phyloP scores from a whole-genome alignment of 2,329 filamentous ascomycete genomes.

The Metarhizium guizhouense region DNA sequence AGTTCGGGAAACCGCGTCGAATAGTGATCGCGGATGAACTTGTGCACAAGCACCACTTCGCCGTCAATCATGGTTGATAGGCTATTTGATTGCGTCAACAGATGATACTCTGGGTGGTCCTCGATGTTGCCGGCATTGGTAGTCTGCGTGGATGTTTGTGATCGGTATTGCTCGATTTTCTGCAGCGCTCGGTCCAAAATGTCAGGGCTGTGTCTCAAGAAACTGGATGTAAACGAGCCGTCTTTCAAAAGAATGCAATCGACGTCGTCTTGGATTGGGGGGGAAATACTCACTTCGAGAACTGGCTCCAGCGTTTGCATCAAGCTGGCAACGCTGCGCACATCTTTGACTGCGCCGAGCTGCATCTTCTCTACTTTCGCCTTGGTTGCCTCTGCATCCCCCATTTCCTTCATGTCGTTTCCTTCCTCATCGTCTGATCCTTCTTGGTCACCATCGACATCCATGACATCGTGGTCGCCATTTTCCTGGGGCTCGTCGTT shows the following conservation, averaged over 20 bases:
- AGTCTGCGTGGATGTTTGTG: constrained; percentile 54
- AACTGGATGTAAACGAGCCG: constrained; percentile 53
- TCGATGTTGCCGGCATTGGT: constrained; percentile 73
- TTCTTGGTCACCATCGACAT: constrained; percentile 45
- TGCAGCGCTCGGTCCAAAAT: constrained; percentile 41
- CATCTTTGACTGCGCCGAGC: constrained; percentile 62
- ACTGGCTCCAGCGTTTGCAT: constrained; percentile 77
- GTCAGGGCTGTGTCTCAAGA: constrained; percentile 59
- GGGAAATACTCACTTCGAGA: constrained; percentile 59
- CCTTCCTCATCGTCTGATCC: constrained; percentile 48
- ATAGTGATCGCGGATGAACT: constrained; percentile 94
- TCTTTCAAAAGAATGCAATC: constrained; percentile 11
- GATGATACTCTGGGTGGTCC: constrained; percentile 84
- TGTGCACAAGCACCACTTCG: constrained; percentile 88
- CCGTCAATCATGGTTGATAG: constrained; percentile 88
- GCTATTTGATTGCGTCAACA: constrained; percentile 80
- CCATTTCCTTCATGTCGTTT: constrained; percentile 37
- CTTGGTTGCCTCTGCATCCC: constrained; percentile 62
- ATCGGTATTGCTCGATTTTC: constrained; percentile 75
- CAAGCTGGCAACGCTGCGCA: constrained; percentile 68
- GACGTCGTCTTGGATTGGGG: constrained; percentile 16
- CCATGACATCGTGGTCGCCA: constrained; percentile 36
- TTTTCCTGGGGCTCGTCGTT: constrained; percentile 30
- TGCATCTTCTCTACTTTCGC: constrained; percentile 78
- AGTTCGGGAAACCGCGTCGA: constrained; percentile 89